Evolutionary conservation across 2,329 filamentous ascomycete species (phyloP).

Genomic region (Venturia asperata): DNA sequence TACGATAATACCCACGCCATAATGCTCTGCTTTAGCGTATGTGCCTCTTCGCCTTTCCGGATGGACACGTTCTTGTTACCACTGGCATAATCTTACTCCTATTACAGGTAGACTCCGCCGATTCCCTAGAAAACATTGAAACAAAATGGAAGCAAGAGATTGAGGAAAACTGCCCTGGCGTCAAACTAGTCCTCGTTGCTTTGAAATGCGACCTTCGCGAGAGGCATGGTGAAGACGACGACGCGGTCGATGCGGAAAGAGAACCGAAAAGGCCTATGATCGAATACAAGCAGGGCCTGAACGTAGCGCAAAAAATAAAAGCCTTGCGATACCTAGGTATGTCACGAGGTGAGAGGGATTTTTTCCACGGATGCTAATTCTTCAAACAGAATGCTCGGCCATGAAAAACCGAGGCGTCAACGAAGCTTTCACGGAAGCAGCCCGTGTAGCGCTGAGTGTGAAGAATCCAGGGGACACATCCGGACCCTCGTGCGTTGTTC

Average conservation of each 20-base stretch:
- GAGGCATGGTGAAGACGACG: slow-evolving; percentile 60
- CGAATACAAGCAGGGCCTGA: slow-evolving; percentile 83
- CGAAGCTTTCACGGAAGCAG: slow-evolving; percentile 96
- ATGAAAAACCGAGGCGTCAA: slow-evolving; percentile 98
- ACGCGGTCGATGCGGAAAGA: slow-evolving; percentile 38
- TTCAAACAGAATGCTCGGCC: slow-evolving; percentile 74
- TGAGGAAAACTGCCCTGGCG: slow-evolving; percentile 91
- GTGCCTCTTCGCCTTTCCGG: slow-evolving; percentile 22
- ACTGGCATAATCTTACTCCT: slow-evolving; percentile 43
- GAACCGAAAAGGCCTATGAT: slow-evolving; percentile 58
- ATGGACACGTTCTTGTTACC: neutral
- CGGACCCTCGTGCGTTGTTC: slow-evolving; percentile 34
- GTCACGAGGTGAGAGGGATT: slow-evolving; percentile 22
- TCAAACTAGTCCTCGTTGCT: slow-evolving; percentile 90
- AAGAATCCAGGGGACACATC: slow-evolving; percentile 45
- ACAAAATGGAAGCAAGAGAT: slow-evolving; percentile 99
- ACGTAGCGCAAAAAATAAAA: slow-evolving; percentile 84
- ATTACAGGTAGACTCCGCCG: slow-evolving; percentile 72
- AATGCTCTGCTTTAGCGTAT: slow-evolving; percentile 92
- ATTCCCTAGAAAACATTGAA: slow-evolving; percentile 96
- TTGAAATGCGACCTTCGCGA: slow-evolving; percentile 95
- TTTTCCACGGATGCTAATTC: neutral
- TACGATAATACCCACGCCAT: slow-evolving; percentile 98
- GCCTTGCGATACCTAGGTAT: slow-evolving; percentile 82
- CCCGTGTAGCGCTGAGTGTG: slow-evolving; percentile 72